Base-by-base conservation (phyloP, 345 rosid genomes). In the Eucalyptus erythrocorys region DNA sequence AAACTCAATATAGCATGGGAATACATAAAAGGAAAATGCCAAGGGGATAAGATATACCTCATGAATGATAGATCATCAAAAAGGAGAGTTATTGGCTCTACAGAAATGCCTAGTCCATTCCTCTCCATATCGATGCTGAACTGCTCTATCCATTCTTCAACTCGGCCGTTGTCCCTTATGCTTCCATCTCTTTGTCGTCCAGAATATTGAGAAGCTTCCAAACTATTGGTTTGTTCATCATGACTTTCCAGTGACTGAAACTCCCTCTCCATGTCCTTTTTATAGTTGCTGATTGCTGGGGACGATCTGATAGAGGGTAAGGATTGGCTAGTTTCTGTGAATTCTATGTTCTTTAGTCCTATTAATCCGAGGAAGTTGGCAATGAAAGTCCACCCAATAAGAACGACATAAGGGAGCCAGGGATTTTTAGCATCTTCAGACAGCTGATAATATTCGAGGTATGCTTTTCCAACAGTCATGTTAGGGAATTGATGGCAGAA, bases 391-490 rank as follows among this genome's bases (percentile, higher is more conserved):
- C 89, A 87, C 85, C 91, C 92, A 43, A 90, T 53, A 22, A 88
- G 86, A 88, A 90, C 81, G n/a, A 87, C 82, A 88, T 88, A 90
- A 43, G 92, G 90, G 66, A 92, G 88, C 87, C 92, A 89, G 45
- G 92, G 86, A 48, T 85, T 89, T 50, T 88, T 43, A 30, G 92
- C 87, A 89, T 87, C 90, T 79, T 85, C 81, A 64, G 89, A 51
- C 51, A 92, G 90, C 90, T 92, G 90, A 64, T 88, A 90, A 61
- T 53, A 90, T 30, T 48, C n/a, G 34, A 92, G 64, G 51, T 90
- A 92, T 45, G 90, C 92, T 84, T 89, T 85, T 88, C 93, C 90
- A 85, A 87, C 92, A 34, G 91, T 87, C 92, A 87, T 89, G 81
- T 59, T 66, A 17, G 92, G 92, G 89, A 88, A 92, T 24, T 87